Evolutionary conservation across 2,329 filamentous ascomycete genomes (phyloP), one percentile per base, ranked within the genome.

Genomic region (Nakataea oryzae): DNA sequence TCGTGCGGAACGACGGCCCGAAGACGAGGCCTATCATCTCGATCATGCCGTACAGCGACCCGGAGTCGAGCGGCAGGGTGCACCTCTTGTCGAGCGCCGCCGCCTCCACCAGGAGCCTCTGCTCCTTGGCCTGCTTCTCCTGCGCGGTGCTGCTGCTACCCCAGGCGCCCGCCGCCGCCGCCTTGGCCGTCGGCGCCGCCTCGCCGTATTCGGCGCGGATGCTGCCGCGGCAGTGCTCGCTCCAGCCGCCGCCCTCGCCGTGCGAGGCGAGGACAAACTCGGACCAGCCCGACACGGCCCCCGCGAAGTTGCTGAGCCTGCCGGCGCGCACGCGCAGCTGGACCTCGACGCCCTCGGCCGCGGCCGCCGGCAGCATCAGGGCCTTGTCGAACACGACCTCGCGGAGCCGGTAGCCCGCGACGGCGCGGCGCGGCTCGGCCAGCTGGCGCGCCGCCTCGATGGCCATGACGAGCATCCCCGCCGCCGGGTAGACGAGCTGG

Each of bases 361-460:
- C 41, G 6, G 41, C 5, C 28, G 63, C 59, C 21, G 64, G 64
- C 0, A 65, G 50, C 21, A 56, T 59, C 30, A 65, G 26, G 17
- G 64, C 64, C 29, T 34, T 12, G 54, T 65, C 60, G 61, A 65
- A 64, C 14, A 62, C 64, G 14, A 64, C 63, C 27, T 65, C 63
- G n/a, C 61, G 59, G n/a, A 65, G 62, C 34, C 54, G 27, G 47
- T 64, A 64, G 14, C 64, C 63, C 24, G 54, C 58, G 13, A 63
- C 24, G 1, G 34, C n/a, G 7, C 57, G 30, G 26, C n/a, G 17
- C 26, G 29, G 5, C 7, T 34, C 26, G 76, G 74, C 17, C 75
- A 74, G 66, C 56, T 59, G 54, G 55, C 41, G 58, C 54, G 27
- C 59, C 32, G 30, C 62, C 41, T 61, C 54, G 30, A 61, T 60